Evolutionary conservation across 176 grass and related monocot species (phyloP), one percentile per base, ranked within the genome.

Genomic region (Aechmea fasciata): DNA sequence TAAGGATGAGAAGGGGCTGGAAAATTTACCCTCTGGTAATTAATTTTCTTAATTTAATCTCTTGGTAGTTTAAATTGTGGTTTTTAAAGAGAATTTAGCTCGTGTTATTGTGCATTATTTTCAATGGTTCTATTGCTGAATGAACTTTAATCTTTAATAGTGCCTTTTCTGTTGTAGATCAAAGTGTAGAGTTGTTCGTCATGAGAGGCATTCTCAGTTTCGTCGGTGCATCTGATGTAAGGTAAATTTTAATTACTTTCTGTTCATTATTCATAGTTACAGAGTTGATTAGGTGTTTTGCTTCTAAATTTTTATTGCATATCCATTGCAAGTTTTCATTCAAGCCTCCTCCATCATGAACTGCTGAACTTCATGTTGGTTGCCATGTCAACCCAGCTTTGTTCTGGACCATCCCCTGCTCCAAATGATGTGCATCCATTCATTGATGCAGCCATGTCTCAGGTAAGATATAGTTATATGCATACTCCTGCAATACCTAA

Each of bases 361-460:
- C 82, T 99, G 67, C 75, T 99, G 64, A 99, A 99, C 77, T 84
- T 99, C 78, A 79, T 99, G 79, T 81, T 99, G 74, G 94, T 99
- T 67, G 82, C 91, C 59, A 90, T 99, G 94, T 99, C 94, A 9
- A 99, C 94, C 70, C 94, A 99, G 57, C 88, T 99, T 50, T 93
- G 94, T 87, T 88, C 82, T 83, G 94, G 94, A 69, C 84, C 94
- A 75, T 99, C 94, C 63, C 89, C 90, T 81, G 90, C 86, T 67
- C 82, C 84, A 29, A 99, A 93, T 78, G 94, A 99, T 78, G 69
- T 93, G 33, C 94, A 99, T 82, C 89, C 94, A 76, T 99, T 93
- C 75, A 85, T 99, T 70, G 89, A 93, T 73, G 89, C 87, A 57
- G 86, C 94, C 64, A 93, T 99, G 94, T 69, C 79, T 84, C 94